Evolutionary conservation across 768 basidiomycete genomes (phyloP), one percentile per base, ranked within the genome.

Genomic region (Russula sp.): DNA sequence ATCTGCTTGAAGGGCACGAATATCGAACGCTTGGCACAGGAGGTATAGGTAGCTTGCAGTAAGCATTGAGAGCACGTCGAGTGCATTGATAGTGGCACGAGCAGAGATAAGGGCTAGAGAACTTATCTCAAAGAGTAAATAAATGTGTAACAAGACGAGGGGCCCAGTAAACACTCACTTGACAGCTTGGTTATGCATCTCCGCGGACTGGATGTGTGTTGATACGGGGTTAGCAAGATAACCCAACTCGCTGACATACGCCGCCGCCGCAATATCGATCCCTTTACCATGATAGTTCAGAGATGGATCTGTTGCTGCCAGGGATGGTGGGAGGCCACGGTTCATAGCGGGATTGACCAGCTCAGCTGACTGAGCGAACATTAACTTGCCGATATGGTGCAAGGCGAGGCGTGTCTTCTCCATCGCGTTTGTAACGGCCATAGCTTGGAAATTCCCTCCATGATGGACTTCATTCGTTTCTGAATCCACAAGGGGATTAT

Each of bases 131-230:
- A 49, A 67, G 57, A 50, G 66, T 71, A 22, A 72, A 64, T 11
- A 67, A 10, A 42, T 22, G 38, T 20, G 10, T 7, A 44, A 14
- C 22, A 34, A 30, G 14, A 50, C 8, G 36, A 49, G n/a, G 56
- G 13, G 18, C 24, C 32, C 40, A 46, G 5, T 11, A 5, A 28
- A 51, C 48, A 78, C 88, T 65, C 67, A 91, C 89, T 94, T 94
- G 74, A 94, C 83, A 50, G 92, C 89, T 74, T 94, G 92, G 69
- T 94, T 94, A 72, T 92, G 90, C 89, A 93, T 91, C 76, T 94
- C 92, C 1, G 92, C 92, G 2, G 87, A 88, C 70, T 94, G 90
- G 55, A 92, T 84, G 69, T 89, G 87, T 0, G 90, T 90, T 3
- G 88, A 88, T 13, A 94, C 91, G 0, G 92, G 91, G 76, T 84